These are phyloP conservation scores for Syzygium aromaticum DNA, from an alignment of 345 rosid genomes.

Conservation along the genomic window DNA sequence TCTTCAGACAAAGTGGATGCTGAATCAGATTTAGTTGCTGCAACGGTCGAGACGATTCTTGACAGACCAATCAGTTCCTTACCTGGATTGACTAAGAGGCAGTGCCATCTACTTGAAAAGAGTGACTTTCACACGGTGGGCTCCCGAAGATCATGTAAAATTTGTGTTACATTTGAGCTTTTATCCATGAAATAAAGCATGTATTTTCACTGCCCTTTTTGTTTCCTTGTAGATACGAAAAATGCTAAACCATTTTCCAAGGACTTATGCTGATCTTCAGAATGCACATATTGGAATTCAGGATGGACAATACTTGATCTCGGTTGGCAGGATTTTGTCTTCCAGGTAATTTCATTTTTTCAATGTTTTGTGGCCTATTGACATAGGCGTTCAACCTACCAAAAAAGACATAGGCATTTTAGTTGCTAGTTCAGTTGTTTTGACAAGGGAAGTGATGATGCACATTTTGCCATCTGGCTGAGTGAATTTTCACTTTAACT, in stretches of 20 bases:
- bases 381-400: neutral
- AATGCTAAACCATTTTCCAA: constrained; percentile 85
- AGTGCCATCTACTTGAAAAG: constrained; percentile 44
- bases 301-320: constrained; percentile 87
- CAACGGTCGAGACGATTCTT: constrained; percentile 32
- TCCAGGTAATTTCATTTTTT: constrained; percentile 48
- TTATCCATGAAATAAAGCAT: constrained; percentile 2
- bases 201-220: constrained; percentile 7
- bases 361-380: neutral
- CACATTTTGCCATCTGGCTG: neutral
- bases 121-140: constrained; percentile 85
- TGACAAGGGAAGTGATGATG: neutral
- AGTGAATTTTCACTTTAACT: neutral
- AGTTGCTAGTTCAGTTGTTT: neutral
- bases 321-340: constrained; percentile 66
- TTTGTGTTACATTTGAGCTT: neutral
- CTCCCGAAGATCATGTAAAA: constrained; percentile 2
- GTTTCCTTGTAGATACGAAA: constrained; percentile 53
- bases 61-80: constrained; percentile 42
- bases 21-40: constrained; percentile 5
- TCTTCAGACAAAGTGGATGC: constrained; percentile 3
- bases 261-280: constrained; percentile 85
- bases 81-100: constrained; percentile 67
- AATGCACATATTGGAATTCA: constrained; percentile 65
- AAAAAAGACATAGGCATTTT: neutral